These are phyloP conservation scores for Apium graveolens DNA, from an alignment of 129 eudicot species.

Conservation along the genomic window DNA sequence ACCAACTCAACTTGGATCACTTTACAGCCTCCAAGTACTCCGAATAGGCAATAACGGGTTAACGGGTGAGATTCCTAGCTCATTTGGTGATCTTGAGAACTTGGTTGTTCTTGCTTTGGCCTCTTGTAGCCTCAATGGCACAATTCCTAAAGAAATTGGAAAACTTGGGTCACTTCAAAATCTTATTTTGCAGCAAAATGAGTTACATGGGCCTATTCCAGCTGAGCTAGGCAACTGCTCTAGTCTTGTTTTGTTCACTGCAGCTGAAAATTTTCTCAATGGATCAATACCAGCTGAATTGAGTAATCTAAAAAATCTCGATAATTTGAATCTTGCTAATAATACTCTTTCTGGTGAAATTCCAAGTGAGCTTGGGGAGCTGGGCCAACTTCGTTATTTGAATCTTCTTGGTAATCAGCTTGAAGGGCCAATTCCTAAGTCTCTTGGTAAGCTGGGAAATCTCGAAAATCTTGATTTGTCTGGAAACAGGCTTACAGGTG, in stretches of 20 bases:
- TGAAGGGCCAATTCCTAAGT: constrained; percentile 64
- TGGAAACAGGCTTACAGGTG: constrained; percentile 62
- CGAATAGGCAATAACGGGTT: constrained; percentile 79
- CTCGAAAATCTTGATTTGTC: constrained; percentile 70
- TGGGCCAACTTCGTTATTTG: constrained; percentile 50
- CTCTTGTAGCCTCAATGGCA: constrained; percentile 71
- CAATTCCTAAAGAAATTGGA: constrained; percentile 64
- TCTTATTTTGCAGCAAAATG: constrained; percentile 54
- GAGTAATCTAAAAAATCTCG: constrained; percentile 41
- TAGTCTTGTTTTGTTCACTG: constrained; percentile 46
- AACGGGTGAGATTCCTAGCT: constrained; percentile 59
- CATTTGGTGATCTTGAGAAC: constrained; percentile 44
- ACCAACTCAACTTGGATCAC: constrained; percentile 61
- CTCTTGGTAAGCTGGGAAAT: constrained; percentile 37
- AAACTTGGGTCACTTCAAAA: constrained; percentile 34
- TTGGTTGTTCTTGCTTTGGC: constrained; percentile 66
- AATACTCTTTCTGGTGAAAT: constrained; percentile 63
- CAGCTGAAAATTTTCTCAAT: constrained; percentile 47
- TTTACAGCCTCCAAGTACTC: constrained; percentile 43
- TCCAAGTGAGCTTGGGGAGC: constrained; percentile 56
- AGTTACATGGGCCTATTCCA: constrained; percentile 56
- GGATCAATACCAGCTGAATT: constrained; percentile 73
- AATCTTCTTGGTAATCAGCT: constrained; percentile 71
- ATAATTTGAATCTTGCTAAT: constrained; percentile 59
- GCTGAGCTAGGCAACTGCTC: constrained; percentile 62